phyloP scores from a whole-genome alignment of 306 rosid genomes.

The Sophora flavescens region DNA sequence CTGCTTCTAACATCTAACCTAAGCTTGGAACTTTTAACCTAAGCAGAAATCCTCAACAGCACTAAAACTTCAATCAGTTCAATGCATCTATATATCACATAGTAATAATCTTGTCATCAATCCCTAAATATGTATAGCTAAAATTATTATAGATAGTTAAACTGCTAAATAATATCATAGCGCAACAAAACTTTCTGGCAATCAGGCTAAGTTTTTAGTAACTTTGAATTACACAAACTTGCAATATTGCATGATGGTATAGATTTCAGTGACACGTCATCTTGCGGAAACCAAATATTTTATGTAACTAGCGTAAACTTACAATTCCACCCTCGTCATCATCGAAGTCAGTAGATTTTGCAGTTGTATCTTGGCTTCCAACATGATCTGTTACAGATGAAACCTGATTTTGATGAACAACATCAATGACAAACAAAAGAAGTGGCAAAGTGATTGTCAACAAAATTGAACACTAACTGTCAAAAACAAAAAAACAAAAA shows the following conservation, averaged over 20 bases:
- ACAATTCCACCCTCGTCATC: conserved; percentile 99
- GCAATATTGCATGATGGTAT: background rate
- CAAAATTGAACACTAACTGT: background rate
- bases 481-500: conserved; percentile 14
- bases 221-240: conserved; percentile 26
- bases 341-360: conserved; percentile 94
- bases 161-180: conserved; percentile 23
- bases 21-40: conserved; percentile 26
- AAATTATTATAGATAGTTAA: background rate
- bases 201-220: conserved; percentile 11
- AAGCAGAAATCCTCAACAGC: conserved; percentile 33
- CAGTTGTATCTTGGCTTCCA: conserved; percentile 80
- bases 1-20: background rate
- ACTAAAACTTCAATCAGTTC: conserved; percentile 22
- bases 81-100: conserved; percentile 24
- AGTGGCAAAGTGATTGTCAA: conserved; percentile 20
- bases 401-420: conserved; percentile 61
- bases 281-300: background rate
- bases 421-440: conserved; percentile 37
- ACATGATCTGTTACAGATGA: conserved; percentile 96
- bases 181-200: conserved; percentile 36
- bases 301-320: conserved; percentile 42
- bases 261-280: conserved; percentile 1
- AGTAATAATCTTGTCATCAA: conserved; percentile 33
- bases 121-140: conserved; percentile 10